Evolutionary conservation across 2,329 filamentous ascomycete species (phyloP).

Genomic region (Fusarium dimerum): DNA sequence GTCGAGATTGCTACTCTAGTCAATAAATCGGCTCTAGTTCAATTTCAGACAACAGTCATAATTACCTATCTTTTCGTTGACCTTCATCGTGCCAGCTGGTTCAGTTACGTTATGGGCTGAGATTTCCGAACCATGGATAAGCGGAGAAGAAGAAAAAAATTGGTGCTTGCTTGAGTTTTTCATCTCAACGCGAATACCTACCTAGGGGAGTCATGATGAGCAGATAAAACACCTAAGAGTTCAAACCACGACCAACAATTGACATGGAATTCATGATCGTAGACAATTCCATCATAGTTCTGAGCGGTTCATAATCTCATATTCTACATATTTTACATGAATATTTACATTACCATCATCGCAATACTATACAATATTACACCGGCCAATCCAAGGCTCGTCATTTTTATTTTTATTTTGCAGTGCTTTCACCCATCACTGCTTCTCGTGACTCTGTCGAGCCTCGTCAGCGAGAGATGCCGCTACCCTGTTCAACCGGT

Average conservation of each 20-base stretch:
- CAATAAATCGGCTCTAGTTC: background rate
- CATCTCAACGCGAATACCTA: too few species aligned
- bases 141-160: conserved; percentile 15
- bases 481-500: conserved; percentile 31
- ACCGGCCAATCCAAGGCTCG: conserved; percentile 1
- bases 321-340: conserved; percentile 12
- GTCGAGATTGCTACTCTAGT: conserved; percentile 63
- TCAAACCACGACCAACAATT: too few species aligned
- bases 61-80: conserved; percentile 47
- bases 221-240: too few species aligned
- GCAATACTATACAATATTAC: conserved; percentile 15
- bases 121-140: conserved; percentile 2
- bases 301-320: background rate
- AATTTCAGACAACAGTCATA: background rate
- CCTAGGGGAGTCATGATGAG: too few species aligned
- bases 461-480: conserved; percentile 32
- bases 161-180: too few species aligned
- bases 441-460: conserved; percentile 17
- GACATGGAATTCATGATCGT: background rate
- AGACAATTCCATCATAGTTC: background rate
- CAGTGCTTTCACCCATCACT: conserved; percentile 8
- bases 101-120: conserved; percentile 12
- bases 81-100: conserved; percentile 38
- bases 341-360: conserved; percentile 2
- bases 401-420: conserved; percentile 10